Evolutionary conservation across 2,329 filamentous ascomycete species (phyloP).

Genomic region (Cladophialophora carrionii): DNA sequence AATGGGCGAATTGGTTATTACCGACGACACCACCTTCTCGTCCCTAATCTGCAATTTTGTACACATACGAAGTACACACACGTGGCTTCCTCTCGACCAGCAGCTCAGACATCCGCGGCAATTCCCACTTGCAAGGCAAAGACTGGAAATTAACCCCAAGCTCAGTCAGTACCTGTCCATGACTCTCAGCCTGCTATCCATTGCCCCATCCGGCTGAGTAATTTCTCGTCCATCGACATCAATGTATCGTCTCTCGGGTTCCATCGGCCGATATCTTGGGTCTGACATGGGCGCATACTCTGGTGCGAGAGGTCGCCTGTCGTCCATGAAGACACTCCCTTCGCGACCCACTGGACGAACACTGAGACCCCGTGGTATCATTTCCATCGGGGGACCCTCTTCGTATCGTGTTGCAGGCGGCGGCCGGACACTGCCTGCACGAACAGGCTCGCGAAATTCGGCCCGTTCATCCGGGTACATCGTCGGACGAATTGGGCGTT

Average conservation of each 20-base stretch:
- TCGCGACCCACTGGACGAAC: slow-evolving; percentile 50
- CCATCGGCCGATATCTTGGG: slow-evolving; percentile 35
- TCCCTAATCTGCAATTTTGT: slow-evolving; percentile 10
- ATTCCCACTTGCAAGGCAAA: not conserved
- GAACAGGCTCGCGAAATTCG: slow-evolving; percentile 60
- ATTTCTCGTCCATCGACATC: slow-evolving; percentile 36
- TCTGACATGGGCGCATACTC: slow-evolving; percentile 34
- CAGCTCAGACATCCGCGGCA: slow-evolving; percentile 4
- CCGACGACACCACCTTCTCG: not conserved
- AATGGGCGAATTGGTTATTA: not conserved
- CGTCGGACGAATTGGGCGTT: slow-evolving; percentile 45
- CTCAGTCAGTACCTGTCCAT: slow-evolving; percentile 36
- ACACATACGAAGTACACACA: slow-evolving; percentile 17
- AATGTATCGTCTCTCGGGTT: slow-evolving; percentile 33
- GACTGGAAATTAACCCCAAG: not conserved
- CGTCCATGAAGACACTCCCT: slow-evolving; percentile 45
- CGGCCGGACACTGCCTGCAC: slow-evolving; percentile 64
- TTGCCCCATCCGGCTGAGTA: slow-evolving; percentile 23
- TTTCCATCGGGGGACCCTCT: slow-evolving; percentile 43
- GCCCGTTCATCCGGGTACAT: slow-evolving; percentile 67
- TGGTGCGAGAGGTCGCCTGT: slow-evolving; percentile 27
- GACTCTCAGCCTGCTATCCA: slow-evolving; percentile 31
- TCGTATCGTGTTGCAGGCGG: slow-evolving; percentile 55
- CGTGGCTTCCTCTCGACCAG: slow-evolving; percentile 12
- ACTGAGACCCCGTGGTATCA: slow-evolving; percentile 49